Evolutionary conservation across 441 rosid species (phyloP).

Genomic region (Aleurites moluccanus): DNA sequence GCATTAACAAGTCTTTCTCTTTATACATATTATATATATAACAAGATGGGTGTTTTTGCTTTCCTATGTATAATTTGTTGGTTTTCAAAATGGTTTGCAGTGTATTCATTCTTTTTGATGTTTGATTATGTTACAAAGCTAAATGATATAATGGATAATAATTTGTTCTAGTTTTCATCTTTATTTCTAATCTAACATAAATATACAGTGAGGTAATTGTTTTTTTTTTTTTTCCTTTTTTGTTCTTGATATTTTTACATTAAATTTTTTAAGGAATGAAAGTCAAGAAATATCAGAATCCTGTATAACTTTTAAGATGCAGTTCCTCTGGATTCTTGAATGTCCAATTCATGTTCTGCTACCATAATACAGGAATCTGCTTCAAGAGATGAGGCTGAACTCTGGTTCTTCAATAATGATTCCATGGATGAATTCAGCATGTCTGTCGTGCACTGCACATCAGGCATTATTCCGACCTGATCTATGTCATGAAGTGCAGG

Average conservation of each 20-base stretch:
- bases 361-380: conserved; percentile 89
- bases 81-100: background rate
- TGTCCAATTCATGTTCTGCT: conserved; percentile 79
- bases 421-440: conserved; percentile 54
- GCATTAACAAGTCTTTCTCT: conserved; percentile 16
- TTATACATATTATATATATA: no score
- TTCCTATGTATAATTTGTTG: background rate
- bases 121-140: background rate
- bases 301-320: conserved; percentile 48
- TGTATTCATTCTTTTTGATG: conserved; percentile 3
- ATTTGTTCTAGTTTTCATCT: background rate
- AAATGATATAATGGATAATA: background rate
- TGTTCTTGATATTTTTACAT: conserved; percentile 15
- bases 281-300: conserved; percentile 3
- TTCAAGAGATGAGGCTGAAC: conserved; percentile 59
- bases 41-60: background rate
- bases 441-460: conserved; percentile 65
- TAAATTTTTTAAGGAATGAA: background rate
- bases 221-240: background rate
- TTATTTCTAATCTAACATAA: background rate
- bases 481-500: conserved; percentile 73
- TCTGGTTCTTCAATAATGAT: conserved; percentile 38
- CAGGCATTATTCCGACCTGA: conserved; percentile 68
- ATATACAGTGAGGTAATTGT: background rate
- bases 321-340: conserved; percentile 57